Evolutionary conservation across 2,329 filamentous ascomycete genomes (phyloP).

Genomic region (Capronia americana): DNA sequence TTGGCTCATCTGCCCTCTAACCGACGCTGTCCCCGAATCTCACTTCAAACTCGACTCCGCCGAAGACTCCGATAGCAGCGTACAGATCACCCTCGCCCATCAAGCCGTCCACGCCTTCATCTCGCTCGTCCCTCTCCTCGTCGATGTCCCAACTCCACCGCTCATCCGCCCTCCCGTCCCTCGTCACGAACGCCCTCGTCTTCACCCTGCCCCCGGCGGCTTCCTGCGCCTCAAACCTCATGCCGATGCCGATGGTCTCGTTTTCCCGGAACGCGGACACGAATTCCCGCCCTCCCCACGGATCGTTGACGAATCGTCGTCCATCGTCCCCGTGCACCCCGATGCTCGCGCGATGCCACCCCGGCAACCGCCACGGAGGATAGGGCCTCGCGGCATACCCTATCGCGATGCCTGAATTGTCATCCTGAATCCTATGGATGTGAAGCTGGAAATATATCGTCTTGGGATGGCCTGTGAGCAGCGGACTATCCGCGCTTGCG

Average conservation of each 20-base stretch:
- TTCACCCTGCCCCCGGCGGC: slow-evolving; percentile 37
- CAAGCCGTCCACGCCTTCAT: slow-evolving; percentile 67
- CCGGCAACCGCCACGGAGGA: slow-evolving; percentile 66
- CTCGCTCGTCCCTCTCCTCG: slow-evolving; percentile 62
- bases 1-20: slow-evolving; percentile 7
- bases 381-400: slow-evolving; percentile 68
- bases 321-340: slow-evolving; percentile 70
- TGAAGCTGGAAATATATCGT: slow-evolving; percentile 67
- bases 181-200: slow-evolving; percentile 61
- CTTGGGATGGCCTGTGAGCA: slow-evolving; percentile 53
- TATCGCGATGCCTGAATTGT: slow-evolving; percentile 62
- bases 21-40: slow-evolving; percentile 52
- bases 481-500: slow-evolving; percentile 57
- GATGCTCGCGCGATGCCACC: slow-evolving; percentile 67
- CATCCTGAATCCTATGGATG: slow-evolving; percentile 50
- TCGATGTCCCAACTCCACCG: slow-evolving; percentile 62
- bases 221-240: slow-evolving; percentile 55
- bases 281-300: slow-evolving; percentile 65
- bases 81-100: slow-evolving; percentile 71
- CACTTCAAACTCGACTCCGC: slow-evolving; percentile 66
- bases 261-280: slow-evolving; percentile 59
- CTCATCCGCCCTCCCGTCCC: slow-evolving; percentile 59
- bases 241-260: slow-evolving; percentile 66
- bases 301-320: slow-evolving; percentile 67
- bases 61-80: slow-evolving; percentile 66